Evolutionary conservation across 2,329 filamentous ascomycete species (phyloP), one percentile per base, ranked within the genome.

Genomic region (Pseudogymnoascus sp.): DNA sequence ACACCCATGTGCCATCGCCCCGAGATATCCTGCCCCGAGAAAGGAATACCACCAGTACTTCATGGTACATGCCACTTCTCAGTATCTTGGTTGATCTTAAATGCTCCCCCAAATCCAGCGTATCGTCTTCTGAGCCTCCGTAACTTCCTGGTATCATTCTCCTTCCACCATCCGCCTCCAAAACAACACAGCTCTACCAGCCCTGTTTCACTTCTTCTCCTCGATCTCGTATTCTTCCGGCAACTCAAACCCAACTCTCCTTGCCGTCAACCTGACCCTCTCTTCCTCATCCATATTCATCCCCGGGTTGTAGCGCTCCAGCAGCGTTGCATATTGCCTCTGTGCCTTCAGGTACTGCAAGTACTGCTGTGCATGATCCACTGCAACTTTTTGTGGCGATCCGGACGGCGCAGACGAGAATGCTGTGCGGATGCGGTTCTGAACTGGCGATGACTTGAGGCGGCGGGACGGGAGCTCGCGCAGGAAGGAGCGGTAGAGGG

Each of bases 231-330:
- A 86, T 75, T 90, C 86, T 33, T 83, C 74, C 0, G 93, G 93
- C 75, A 97, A 73, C 75, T 97, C 83, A 88, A 97, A 91, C 15
- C 93, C 94, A 40, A 97, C 92, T 72, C 90, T 84, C 75, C 91
- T 80, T 7, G 94, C 94, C 61, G 89, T 89, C 78, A 97, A 78
- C 63, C 90, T 79, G 42, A 97, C 86, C 64, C 90, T 82, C 78
- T 97, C 92, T 75, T 95, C 86, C 72, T 86, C 87, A 67, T 88
- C 85, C 87, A 96, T 90, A 67, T 85, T 84, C 85, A 95, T 90
- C 15, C 92, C 92, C 0, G 92, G 92, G 74, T 97, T 97, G 76
- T 99, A 97, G 69, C 92, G 82, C 76, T 97, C 92, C 37, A 97
- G 74, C 45, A 97, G 77, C 13, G 85, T 87, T 27, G 85, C 82